Conservation (phyloP, 192 early-diverging fungal species). For the Coemansia sp. region DNA sequence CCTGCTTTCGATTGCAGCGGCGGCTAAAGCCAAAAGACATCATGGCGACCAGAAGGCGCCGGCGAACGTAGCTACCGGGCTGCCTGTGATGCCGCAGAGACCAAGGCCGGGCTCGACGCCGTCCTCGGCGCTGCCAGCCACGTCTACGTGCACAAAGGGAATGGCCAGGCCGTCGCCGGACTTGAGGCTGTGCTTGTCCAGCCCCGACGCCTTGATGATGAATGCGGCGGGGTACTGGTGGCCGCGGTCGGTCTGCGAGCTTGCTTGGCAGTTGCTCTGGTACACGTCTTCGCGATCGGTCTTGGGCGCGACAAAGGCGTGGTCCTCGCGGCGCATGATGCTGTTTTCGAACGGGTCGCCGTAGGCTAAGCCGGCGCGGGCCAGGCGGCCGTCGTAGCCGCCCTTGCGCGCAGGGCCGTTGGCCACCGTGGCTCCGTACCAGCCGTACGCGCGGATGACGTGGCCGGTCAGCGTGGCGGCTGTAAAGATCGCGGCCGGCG, state of each 20-base stretch:
- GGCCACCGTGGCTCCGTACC: constrained; percentile 71
- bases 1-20: not conserved
- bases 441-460: constrained; percentile 72
- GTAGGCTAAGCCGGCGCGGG: constrained; percentile 62
- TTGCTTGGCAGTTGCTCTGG: constrained; percentile 75
- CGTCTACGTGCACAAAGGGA: constrained; percentile 80
- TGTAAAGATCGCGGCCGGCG: constrained; percentile 65
- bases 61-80: constrained; percentile 72
- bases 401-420: constrained; percentile 72
- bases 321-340: constrained; percentile 77
- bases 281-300: constrained; percentile 76
- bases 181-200: constrained; percentile 67
- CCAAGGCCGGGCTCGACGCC: constrained; percentile 61
- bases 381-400: constrained; percentile 59
- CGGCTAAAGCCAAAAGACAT: too few relatives aligned
- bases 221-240: constrained; percentile 88
- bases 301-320: constrained; percentile 59
- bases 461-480: constrained; percentile 87
- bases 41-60: constrained; percentile 62
- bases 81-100: constrained; percentile 68
- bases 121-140: constrained; percentile 77
- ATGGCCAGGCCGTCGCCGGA: constrained; percentile 59
- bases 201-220: constrained; percentile 72
- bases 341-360: constrained; percentile 83
- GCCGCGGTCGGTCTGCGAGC: constrained; percentile 69